Evolutionary conservation across 148 eudicot genomes (phyloP), one percentile per base, ranked within the genome.

Genomic region (Cornus controversa): DNA sequence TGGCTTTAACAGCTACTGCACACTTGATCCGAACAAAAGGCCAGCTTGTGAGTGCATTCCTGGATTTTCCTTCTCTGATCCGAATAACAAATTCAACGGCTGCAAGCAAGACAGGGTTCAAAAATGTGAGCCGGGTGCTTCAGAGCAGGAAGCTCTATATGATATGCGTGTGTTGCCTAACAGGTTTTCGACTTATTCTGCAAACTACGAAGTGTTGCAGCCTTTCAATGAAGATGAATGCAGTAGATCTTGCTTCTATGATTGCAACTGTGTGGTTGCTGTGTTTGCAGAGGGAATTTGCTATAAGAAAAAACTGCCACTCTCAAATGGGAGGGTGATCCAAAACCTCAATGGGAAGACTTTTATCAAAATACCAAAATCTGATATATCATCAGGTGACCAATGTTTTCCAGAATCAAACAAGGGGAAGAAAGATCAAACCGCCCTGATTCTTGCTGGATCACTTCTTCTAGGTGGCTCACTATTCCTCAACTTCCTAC

Each of bases 301-400:
- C 57, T 70, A 81, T 79, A 84, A 80, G 54, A 84, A 84, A 79
- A 84, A 74, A 70, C 69, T 84, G 45, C 86, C 86, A n/a, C 60
- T 84, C 18, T 77, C 83, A 9, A 80, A 77, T 45, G 86, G 86
- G 40, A 84, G 83, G 65, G 28, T 74, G 10, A 83, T 80, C 34
- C 57, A n/a, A 8, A 40, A 18, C 40, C 18, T 68, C 18, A 29
- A 75, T 26, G 45, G 67, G 8, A 72, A 71, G 22, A 80, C 78
- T 23, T 31, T 80, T 13, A 40, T 80, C 40, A 80, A 80, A 78
- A 53, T 62, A 3, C 42, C 72, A n/a, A 80, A 69, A 66, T 23
- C 29, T 25, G 68, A 54, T 40, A 66, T 6, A 11, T 58, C 82
- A 2, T 10, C 23, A 24, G 8, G 28, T 27, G 20, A 18, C 14